phyloP scores from a whole-genome alignment of 2,329 filamentous ascomycete species.

The Monosporascus sp. region DNA sequence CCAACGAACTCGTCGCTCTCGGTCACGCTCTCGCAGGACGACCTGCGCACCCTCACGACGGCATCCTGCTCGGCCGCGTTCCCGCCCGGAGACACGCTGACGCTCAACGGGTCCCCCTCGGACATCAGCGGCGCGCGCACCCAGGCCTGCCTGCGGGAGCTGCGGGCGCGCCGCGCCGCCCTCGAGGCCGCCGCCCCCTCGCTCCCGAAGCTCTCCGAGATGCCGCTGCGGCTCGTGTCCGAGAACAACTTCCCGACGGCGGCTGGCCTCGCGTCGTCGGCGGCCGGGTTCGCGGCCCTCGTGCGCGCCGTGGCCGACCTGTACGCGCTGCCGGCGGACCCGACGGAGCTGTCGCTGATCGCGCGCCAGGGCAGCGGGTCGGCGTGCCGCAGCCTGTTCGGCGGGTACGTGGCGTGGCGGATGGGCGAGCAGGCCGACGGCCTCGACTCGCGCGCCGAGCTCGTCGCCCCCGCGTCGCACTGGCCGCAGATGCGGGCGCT shows the following conservation, averaged over 20 bases:
- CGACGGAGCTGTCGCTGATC: slow-evolving; percentile 79
- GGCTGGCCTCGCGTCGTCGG: slow-evolving; percentile 74
- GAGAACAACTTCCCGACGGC: slow-evolving; percentile 99
- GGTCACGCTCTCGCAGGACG: slow-evolving; percentile 89
- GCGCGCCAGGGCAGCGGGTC: slow-evolving; percentile 92
- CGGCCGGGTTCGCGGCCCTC: slow-evolving; percentile 63
- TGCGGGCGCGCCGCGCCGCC: slow-evolving; percentile 69
- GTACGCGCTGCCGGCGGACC: slow-evolving; percentile 76
- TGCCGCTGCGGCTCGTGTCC: slow-evolving; percentile 80
- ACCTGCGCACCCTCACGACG: slow-evolving; percentile 92
- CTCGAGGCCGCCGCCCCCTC: slow-evolving; percentile 68
- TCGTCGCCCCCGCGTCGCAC: slow-evolving; percentile 82
- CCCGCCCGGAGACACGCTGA: slow-evolving; percentile 61
- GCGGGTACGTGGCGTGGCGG: slow-evolving; percentile 94
- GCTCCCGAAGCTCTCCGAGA: slow-evolving; percentile 74
- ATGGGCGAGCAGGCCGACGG: slow-evolving; percentile 73
- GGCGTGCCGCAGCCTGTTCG: slow-evolving; percentile 88
- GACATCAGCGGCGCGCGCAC: slow-evolving; percentile 84
- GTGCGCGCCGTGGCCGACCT: slow-evolving; percentile 87
- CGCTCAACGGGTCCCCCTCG: slow-evolving; percentile 77
- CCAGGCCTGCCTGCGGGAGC: slow-evolving; percentile 88
- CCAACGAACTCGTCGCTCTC: slow-evolving; percentile 97
- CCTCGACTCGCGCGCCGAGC: slow-evolving; percentile 78
- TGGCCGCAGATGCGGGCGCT: slow-evolving; percentile 95
- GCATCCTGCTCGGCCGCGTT: slow-evolving; percentile 80